Percentiles rank a stretch among this genome's conserved stretches.
phyloP scores from a whole-genome alignment of 768 basidiomycete species.

The Leccinellum luteum region DNA sequence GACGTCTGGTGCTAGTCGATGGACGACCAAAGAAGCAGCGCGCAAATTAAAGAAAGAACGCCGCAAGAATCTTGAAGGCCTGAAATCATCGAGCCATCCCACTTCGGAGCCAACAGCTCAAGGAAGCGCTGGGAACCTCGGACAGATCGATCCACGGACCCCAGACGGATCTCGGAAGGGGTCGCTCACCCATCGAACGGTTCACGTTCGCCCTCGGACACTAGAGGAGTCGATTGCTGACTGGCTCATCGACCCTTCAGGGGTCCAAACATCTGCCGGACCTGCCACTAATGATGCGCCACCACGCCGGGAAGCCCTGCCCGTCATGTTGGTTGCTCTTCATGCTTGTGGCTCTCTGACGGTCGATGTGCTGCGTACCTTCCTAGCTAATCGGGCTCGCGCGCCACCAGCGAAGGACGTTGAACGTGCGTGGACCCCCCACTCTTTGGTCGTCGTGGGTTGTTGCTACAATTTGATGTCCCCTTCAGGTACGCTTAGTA shows the following conservation, averaged over 20 bases:
- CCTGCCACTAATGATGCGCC: background rate
- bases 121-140: background rate
- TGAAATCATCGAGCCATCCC: background rate
- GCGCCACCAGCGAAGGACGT: conserved; percentile 1
- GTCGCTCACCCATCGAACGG: conserved; percentile 53
- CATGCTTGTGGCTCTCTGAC: conserved; percentile 79
- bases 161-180: conserved; percentile 13
- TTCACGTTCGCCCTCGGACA: conserved; percentile 50
- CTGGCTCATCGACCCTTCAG: conserved; percentile 43
- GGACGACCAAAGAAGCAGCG: conserved; percentile 32
- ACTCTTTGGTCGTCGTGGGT: conserved; percentile 60
- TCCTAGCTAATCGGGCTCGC: conserved; percentile 31
- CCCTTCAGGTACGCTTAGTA: conserved; percentile 38
- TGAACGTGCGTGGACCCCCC: conserved; percentile 44
- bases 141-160: background rate
- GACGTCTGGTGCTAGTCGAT: conserved; percentile 52
- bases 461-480: conserved; percentile 78
- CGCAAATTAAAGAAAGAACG: conserved; percentile 16
- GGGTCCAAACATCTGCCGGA: background rate
- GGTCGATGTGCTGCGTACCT: conserved; percentile 59
- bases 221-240: conserved; percentile 46
- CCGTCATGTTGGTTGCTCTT: conserved; percentile 63
- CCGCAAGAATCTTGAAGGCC: conserved; percentile 3
- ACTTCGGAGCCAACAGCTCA: background rate
- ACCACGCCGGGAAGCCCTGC: conserved; percentile 22